phyloP scores from a whole-genome alignment of 306 rosid species.

The Medicago ruthenica region DNA sequence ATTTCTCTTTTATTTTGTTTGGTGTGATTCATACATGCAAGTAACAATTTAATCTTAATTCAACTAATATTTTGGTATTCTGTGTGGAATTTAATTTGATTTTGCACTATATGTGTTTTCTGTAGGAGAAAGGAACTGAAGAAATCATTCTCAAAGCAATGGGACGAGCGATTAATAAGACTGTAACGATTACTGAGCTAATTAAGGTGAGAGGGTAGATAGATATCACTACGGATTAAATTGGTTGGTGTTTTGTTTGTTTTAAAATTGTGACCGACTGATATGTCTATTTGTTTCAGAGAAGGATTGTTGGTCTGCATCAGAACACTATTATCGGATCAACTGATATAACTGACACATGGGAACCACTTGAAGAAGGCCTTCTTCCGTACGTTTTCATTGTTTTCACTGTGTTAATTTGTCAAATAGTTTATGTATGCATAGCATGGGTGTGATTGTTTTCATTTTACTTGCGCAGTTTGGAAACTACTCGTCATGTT shows the following conservation, averaged over 20 bases:
- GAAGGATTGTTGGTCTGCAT: conserved; percentile 86
- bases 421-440: conserved; percentile 21
- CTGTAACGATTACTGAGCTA: conserved; percentile 87
- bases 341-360: conserved; percentile 79
- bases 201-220: conserved; percentile 64
- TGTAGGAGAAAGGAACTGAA: conserved; percentile 75
- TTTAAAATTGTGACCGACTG: neutral
- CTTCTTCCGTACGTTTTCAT: conserved; percentile 73
- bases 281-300: conserved; percentile 54
- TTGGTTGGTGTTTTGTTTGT: conserved; percentile 27
- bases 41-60: neutral
- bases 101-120: conserved; percentile 28
- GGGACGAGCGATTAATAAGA: conserved; percentile 94
- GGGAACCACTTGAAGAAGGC: conserved; percentile 98
- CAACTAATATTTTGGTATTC: neutral
- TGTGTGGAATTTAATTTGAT: neutral
- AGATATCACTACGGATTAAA: conserved; percentile 16
- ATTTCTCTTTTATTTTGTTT: no score
- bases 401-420: conserved; percentile 22
- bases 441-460: conserved; percentile 19
- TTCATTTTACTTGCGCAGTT: conserved; percentile 52
- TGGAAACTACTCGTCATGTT: conserved; percentile 92
- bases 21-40: neutral
- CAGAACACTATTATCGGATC: conserved; percentile 81
- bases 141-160: conserved; percentile 86